phyloP scores from a whole-genome alignment of 208 protist species.

The Endotrypanum monterogeii region DNA sequence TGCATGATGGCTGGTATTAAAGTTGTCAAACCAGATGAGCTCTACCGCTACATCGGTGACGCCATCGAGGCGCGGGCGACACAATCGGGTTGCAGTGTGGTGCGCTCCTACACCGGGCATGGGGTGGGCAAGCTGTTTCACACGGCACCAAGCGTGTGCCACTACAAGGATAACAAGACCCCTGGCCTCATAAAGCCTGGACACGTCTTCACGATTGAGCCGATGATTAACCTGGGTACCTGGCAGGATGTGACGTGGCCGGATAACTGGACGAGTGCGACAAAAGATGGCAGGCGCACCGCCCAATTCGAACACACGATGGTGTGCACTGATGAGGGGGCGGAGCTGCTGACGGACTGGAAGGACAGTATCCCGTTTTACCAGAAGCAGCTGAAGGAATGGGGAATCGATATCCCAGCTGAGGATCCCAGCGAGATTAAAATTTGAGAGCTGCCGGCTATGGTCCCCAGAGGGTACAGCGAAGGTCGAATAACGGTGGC shows the following conservation, averaged over 20 bases:
- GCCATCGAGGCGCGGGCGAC: conserved; percentile 81
- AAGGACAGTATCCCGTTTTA: conserved; percentile 81
- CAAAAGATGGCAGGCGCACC: conserved; percentile 94
- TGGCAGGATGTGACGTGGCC: conserved; percentile 94
- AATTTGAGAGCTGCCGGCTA: conserved; percentile 18
- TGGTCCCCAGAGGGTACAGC: not conserved
- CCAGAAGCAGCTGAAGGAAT: conserved; percentile 83
- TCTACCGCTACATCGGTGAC: conserved; percentile 87
- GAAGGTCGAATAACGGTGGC: not conserved
- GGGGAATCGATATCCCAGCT: conserved; percentile 61
- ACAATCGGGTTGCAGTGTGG: conserved; percentile 68
- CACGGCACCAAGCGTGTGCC: conserved; percentile 89
- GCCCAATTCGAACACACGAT: conserved; percentile 99
- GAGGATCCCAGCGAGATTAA: conserved; percentile 65
- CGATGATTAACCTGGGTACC: conserved; percentile 97
- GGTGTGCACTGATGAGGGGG: conserved; percentile 92
- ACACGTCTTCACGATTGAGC: conserved; percentile 99
- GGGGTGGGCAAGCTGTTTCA: conserved; percentile 95
- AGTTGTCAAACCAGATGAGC: conserved; percentile 77
- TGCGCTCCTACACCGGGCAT: conserved; percentile 93
- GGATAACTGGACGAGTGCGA: conserved; percentile 97
- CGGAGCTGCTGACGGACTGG: conserved; percentile 89
- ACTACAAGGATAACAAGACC: conserved; percentile 93
- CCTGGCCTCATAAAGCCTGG: conserved; percentile 91
- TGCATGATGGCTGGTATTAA: conserved; percentile 83